phyloP scores from a whole-genome alignment of 2,329 filamentous ascomycete species.

The Calonectria hawksworthii region DNA sequence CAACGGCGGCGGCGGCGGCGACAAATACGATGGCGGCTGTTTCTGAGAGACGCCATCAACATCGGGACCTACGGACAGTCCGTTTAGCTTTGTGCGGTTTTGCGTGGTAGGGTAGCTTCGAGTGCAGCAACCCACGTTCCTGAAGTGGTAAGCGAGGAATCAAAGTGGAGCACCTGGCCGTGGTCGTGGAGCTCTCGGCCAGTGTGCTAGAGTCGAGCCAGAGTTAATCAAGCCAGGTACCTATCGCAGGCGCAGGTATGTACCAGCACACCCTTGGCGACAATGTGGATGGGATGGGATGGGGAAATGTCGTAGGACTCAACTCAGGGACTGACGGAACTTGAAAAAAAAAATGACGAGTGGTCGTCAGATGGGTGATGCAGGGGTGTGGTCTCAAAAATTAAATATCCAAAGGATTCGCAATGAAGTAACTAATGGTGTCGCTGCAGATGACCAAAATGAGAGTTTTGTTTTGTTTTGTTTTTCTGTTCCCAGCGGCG shows the following conservation, averaged over 20 bases:
- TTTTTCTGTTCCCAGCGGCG: neutral
- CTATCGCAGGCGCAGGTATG: constrained; percentile 20
- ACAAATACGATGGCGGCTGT: neutral
- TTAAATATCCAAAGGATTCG: neutral
- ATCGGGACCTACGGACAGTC: constrained; percentile 17
- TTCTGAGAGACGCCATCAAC: constrained; percentile 2
- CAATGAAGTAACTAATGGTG: constrained; percentile 13
- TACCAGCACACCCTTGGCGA: constrained; percentile 28
- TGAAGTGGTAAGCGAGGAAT: constrained; percentile 45
- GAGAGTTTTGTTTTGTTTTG: neutral
- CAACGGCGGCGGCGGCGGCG: neutral
- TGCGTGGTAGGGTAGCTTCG: constrained; percentile 16
- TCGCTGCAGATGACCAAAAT: constrained; percentile 1
- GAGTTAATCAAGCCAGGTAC: constrained; percentile 28
- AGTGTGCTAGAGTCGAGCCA: constrained; percentile 24
- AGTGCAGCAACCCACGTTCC: constrained; percentile 41
- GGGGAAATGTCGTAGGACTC: constrained; percentile 22
- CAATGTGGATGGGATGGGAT: constrained; percentile 24
- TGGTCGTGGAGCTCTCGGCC: constrained; percentile 20
- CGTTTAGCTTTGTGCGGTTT: constrained; percentile 26
- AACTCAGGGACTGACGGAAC: constrained; percentile 20
- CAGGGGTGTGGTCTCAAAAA: constrained; percentile 22
- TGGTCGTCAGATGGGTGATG: constrained; percentile 24
- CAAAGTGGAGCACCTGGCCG: constrained; percentile 37
- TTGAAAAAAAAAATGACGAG: constrained; percentile 10